Evolutionary conservation across 805 yeast species (phyloP).

Genomic region (Wickerhamomyces bisporus): DNA sequence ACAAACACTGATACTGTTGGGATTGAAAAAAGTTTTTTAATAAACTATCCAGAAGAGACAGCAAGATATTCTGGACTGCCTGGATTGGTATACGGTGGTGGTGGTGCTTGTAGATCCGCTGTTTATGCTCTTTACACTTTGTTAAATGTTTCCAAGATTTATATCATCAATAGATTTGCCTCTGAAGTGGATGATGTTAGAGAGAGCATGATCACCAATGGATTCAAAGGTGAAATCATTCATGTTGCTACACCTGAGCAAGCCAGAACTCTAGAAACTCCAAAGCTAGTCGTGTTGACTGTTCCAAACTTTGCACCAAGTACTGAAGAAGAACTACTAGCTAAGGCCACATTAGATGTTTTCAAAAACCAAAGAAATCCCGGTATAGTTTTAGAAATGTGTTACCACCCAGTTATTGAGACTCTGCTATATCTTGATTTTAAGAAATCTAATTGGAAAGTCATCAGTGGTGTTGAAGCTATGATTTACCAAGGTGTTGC

Average conservation of each 20-base stretch:
- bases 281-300: conserved; percentile 17
- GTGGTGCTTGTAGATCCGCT: conserved; percentile 25
- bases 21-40: conserved; percentile 16
- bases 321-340: conserved; percentile 13
- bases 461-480: conserved; percentile 23
- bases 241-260: conserved; percentile 18
- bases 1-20: conserved; percentile 26
- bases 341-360: conserved; percentile 20
- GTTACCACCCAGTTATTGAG: conserved; percentile 22
- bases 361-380: conserved; percentile 11
- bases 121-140: conserved; percentile 20
- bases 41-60: conserved; percentile 17
- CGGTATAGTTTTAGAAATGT: conserved; percentile 23
- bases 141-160: conserved; percentile 20
- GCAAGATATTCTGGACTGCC: conserved; percentile 10
- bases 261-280: conserved; percentile 13
- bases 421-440: conserved; percentile 17
- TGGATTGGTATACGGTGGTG: conserved; percentile 23
- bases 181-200: conserved; percentile 17
- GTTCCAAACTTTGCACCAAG: conserved; percentile 21
- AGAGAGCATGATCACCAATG: conserved; percentile 16
- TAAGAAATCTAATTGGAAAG: conserved; percentile 14
- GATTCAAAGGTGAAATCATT: conserved; percentile 22
- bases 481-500: conserved; percentile 25
- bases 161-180: conserved; percentile 21